These are phyloP conservation scores for Alternaria longipes DNA, from an alignment of 2,329 filamentous ascomycete genomes.

Conservation along the genomic window DNA sequence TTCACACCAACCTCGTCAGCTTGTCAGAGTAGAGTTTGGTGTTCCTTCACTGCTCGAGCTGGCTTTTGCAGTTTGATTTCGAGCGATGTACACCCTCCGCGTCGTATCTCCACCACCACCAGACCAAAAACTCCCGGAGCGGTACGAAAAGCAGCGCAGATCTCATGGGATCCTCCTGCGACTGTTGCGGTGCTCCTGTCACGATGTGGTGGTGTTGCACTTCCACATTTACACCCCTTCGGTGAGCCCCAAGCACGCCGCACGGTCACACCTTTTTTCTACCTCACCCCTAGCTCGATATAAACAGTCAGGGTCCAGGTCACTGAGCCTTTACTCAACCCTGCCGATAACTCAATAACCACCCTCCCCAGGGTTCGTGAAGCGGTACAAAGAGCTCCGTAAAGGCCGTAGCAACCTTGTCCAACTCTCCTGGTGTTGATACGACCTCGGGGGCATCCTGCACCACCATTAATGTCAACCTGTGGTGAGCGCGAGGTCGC, in stretches of 20 bases:
- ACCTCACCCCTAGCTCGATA: neutral
- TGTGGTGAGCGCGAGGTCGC: conserved; percentile 13
- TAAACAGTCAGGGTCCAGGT: neutral
- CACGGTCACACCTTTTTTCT: neutral
- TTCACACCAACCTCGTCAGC: neutral
- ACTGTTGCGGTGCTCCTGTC: neutral
- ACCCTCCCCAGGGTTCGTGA: neutral
- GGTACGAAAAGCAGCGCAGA: conserved; percentile 5
- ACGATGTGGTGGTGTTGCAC: neutral
- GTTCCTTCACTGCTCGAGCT: neutral
- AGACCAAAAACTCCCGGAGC: neutral
- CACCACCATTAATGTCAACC: neutral
- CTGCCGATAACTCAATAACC: neutral
- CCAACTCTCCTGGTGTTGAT: conserved; percentile 16
- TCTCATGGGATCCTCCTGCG: neutral
- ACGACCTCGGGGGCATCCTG: conserved; percentile 7
- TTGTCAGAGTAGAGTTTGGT: neutral
- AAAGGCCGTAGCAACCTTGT: conserved; percentile 7
- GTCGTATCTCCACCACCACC: conserved; percentile 12
- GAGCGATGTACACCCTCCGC: neutral
- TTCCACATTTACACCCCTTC: neutral
- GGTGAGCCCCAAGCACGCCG: neutral
- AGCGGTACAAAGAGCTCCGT: conserved; percentile 2
- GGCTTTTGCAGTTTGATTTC: neutral
- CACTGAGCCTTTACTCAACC: neutral